Conservation (phyloP, 345 rosid species). For the Moricandia moricandioides region DNA sequence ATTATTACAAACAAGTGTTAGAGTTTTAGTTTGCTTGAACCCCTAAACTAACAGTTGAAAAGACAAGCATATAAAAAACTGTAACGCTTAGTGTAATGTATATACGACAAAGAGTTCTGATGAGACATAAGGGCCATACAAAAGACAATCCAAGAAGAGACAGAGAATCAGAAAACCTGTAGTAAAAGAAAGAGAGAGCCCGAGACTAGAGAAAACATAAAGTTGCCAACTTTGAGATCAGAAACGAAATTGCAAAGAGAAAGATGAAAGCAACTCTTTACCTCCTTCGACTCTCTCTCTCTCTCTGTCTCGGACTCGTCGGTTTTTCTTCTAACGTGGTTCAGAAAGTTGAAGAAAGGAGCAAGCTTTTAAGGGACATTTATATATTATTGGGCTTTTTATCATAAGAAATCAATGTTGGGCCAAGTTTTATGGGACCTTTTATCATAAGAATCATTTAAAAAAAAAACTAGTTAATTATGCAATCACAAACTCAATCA, state of each 20-base stretch:
- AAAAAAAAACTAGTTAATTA: no score
- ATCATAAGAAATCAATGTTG: background rate
- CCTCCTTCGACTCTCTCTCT: background rate
- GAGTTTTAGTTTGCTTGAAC: background rate
- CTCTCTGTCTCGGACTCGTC: background rate
- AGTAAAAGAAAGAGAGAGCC: background rate
- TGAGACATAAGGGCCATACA: background rate
- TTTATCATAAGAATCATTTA: background rate
- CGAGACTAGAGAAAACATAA: background rate
- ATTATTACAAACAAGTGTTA: background rate
- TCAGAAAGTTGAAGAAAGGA: background rate
- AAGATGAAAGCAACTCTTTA: background rate
- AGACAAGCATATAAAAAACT: background rate
- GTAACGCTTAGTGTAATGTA: conserved; percentile 6
- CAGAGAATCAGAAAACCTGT: no score
- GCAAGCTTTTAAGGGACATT: background rate
- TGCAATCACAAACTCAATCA: no score
- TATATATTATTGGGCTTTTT: background rate
- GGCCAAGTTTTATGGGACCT: background rate
- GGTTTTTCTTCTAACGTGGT: background rate
- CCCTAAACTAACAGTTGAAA: background rate
- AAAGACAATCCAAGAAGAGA: no score
- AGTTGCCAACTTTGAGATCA: background rate
- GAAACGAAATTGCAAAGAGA: background rate
- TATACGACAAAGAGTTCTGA: background rate